phyloP scores from a whole-genome alignment of 441 rosid genomes.

The Flueggea neowawraea region DNA sequence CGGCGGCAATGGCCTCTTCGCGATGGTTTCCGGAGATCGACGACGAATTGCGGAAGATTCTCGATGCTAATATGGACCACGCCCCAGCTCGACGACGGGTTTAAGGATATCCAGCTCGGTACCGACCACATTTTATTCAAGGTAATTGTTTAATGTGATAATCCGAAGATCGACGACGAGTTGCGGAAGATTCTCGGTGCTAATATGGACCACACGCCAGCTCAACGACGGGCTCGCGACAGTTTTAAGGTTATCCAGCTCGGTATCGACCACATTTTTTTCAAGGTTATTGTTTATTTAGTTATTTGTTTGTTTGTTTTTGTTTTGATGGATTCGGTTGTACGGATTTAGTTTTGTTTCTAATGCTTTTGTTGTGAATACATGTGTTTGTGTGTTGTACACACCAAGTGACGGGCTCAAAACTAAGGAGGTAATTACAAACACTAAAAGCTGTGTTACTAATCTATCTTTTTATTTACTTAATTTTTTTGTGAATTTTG shows the following conservation, averaged over 20 bases:
- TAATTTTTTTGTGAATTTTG: too few relatives aligned
- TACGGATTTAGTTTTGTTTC: too few relatives aligned
- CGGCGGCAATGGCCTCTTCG: constrained; percentile 33
- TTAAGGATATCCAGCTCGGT: constrained; percentile 64
- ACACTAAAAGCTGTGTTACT: too few relatives aligned
- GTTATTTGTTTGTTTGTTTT: neutral
- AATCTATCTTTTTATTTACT: too few relatives aligned
- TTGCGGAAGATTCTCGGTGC: constrained; percentile 53
- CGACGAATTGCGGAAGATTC: constrained; percentile 50
- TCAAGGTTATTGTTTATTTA: constrained; percentile 71
- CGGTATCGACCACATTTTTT: constrained; percentile 71
- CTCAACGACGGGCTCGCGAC: too few relatives aligned
- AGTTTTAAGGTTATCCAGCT: constrained; percentile 75
- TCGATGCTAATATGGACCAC: constrained; percentile 63
- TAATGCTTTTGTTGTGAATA: neutral
- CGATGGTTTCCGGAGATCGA: constrained; percentile 44
- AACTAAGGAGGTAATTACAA: too few relatives aligned
- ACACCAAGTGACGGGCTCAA: constrained; percentile 49
- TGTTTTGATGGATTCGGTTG: neutral
- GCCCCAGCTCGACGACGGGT: constrained; percentile 77
- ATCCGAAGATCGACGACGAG: too few relatives aligned
- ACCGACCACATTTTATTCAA: constrained; percentile 82
- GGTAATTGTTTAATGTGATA: constrained; percentile 42
- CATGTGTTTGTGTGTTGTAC: constrained; percentile 38
- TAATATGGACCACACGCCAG: constrained; percentile 66